These are phyloP conservation scores for Tylopilus vinaceipallidus DNA, from an alignment of 768 basidiomycete species.

Conservation along the genomic window DNA sequence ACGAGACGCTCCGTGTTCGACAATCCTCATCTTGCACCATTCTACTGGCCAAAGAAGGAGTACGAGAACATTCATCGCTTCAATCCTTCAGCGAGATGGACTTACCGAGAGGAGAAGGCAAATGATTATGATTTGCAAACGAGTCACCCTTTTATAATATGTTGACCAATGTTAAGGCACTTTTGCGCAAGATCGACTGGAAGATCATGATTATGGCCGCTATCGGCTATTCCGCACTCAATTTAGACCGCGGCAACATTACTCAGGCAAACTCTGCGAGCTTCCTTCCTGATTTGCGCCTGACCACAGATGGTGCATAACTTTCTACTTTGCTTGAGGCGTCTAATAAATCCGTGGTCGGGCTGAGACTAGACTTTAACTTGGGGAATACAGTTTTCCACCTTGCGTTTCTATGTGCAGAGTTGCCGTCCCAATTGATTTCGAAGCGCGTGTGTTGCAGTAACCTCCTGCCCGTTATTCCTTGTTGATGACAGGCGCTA, in stretches of 20 bases:
- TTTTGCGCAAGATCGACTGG: no score
- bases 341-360: neutral
- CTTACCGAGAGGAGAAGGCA: constrained; percentile 51
- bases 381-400: constrained; percentile 54
- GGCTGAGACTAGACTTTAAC: constrained; percentile 45
- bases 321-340: no score
- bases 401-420: constrained; percentile 50
- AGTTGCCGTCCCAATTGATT: constrained; percentile 61
- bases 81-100: constrained; percentile 59
- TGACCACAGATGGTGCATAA: no score
- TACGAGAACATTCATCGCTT: constrained; percentile 61
- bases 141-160: no score
- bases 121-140: no score
- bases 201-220: constrained; percentile 54
- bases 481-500: no score
- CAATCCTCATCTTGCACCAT: constrained; percentile 43
- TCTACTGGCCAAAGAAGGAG: constrained; percentile 46
- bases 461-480: neutral
- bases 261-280: constrained; percentile 57
- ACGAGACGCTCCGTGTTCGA: constrained; percentile 55
- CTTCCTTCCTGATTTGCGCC: constrained; percentile 51
- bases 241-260: constrained; percentile 53
- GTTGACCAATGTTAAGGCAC: no score
- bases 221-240: constrained; percentile 56
- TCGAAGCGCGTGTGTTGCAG: constrained; percentile 52